Base-by-base conservation (phyloP, 169 alveolate genomes). In the Besnoitia besnoiti region DNA sequence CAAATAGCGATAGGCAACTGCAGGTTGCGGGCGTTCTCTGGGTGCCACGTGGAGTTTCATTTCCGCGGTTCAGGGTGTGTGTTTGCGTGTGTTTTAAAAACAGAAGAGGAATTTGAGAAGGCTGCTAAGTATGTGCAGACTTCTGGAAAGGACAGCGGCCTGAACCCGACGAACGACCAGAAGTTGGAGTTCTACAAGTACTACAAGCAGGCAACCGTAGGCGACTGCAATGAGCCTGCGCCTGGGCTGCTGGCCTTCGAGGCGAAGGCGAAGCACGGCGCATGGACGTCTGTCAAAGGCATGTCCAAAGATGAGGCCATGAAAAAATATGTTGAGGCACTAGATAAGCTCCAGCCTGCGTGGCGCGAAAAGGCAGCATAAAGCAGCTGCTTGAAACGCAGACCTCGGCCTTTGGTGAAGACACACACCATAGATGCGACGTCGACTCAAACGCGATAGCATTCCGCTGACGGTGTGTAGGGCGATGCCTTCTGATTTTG, bases 131-230 rank as follows among this genome's bases (percentile, higher is more conserved):
- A 44, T 51, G 90, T 85, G 33, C 90, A 85, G 90, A 49, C 46
- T 14, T 35, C 67, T 2, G 75, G 75, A 2, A 51, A 49, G 51
- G 90, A 85, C 37, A 49, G 51, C 51, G 67, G 67, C 12, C 44
- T 85, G 79, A n/a, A 85, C 40, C 79, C 51, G 90, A 51, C 90
- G 40, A n/a, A 33, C 79, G 90, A 85, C 42, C 79, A 85, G 51
- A 49, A 37, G 40, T 79, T 85, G 51, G 67, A 85, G 37, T 85
- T 85, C 79, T 85, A 85, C 79, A 85, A 85, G 79, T 85, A 85
- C 51, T 89, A 61, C 85, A 89, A 89, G 76, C 92, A 89, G 50
- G 92, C 92, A 24, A 89, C 85, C 19, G 89, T 33, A 14, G 92
- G 92, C 10, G 92, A 89, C 87, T 55, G 85, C 47, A 35, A 39